Evolutionary conservation across 345 rosid species (phyloP), one percentile per base, ranked within the genome.

Genomic region (Eutrema yunnanense): DNA sequence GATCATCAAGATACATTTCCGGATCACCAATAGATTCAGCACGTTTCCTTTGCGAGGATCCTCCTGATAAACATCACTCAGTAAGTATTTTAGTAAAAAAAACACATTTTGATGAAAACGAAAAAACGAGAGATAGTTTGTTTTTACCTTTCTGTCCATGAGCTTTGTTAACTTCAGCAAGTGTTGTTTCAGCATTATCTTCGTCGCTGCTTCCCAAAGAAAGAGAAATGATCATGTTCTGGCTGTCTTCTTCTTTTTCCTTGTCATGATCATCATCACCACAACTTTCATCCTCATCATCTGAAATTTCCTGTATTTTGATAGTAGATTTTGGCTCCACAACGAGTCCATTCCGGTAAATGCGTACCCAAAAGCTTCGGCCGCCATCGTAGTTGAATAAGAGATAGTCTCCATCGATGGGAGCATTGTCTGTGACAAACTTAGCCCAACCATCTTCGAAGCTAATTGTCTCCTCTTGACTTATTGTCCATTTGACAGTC

Each of bases 371-470:
- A 16, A 75, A 68, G 57, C 14, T 40, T 7, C 74, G 33, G 6
- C 6, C 43, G 16, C 79, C 69, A 27, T 75, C 79, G n/a, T 75
- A 75, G 12, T 34, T 44, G 69, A 75, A 52, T 0, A 34, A 9
- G 43, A 75, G 4, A 46, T n/a, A 36, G 64, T 68, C 74, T 51
- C 66, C 26, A 0, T 75, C 51, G 1, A 52, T 27, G 16, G 33
- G 9, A 34, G 12, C 43, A 34, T 68, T 61, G 13, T 68, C 74
- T 44, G 4, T 37, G 27, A 69, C 54, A 13, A 68, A 62, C 50
- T 53, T 75, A 8, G 16, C 0, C 79, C 79, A 75, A 9, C 79
- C 79, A 37, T 62, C 79, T 27, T 55, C 43, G 36, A 75, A 68
- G 19, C 69, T 61, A 12, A 53, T 61, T 2, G 38, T 47, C 13